Base-by-base conservation (phyloP, 768 basidiomycete genomes). In the Suillus sp. region DNA sequence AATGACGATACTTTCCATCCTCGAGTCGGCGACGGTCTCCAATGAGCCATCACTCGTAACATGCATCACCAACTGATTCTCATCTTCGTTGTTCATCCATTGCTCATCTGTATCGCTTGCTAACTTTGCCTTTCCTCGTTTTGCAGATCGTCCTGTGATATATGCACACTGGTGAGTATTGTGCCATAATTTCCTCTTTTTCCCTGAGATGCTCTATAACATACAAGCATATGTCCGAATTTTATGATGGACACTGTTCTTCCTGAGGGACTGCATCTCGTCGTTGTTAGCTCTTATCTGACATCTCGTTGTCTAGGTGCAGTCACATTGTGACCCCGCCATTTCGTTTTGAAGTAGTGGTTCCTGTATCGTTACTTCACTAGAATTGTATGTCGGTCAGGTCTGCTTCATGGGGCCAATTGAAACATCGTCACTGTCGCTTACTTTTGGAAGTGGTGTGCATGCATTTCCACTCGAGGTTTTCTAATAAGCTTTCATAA, bases 181-280 rank as follows among this genome's bases (percentile, higher is more conserved):
- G 3, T 59, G 18, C 61, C 47, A 54, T 43, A 34, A 5, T 25
- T n/a, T 35, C 3, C 59, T 32, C 48, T 59, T 45, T 63, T 13
- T 62, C 53, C 73, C 78, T 81, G 27, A 79, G 75, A 87, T 88
- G 88, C 84, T 76, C 76, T 69, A 72, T 66, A 73, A 62, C 73
- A 77, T 79, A 88, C 87, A 89, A 89, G 87, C 87, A 89, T 89
- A 88, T 88, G 86, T 88, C 87, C 84, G 84, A 88, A 69, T 67
- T 75, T 73, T 65, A 81, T 88, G 84, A 83, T 78, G 86, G 86
- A 87, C 75, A 79, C 22, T 76, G 78, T 75, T 66, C 78, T 77
- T 69, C 71, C 84, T 87, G 85, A 86, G 82, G 77, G 22, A 57
- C 18, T 2, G 1, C 3, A 27, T 30, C 27, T n/a, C 5, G 11